Evolutionary conservation across 1,284 basidiomycete genomes (phyloP), one percentile per base, ranked within the genome.

Genomic region (Sporisorium iseilematis-ciliati): DNA sequence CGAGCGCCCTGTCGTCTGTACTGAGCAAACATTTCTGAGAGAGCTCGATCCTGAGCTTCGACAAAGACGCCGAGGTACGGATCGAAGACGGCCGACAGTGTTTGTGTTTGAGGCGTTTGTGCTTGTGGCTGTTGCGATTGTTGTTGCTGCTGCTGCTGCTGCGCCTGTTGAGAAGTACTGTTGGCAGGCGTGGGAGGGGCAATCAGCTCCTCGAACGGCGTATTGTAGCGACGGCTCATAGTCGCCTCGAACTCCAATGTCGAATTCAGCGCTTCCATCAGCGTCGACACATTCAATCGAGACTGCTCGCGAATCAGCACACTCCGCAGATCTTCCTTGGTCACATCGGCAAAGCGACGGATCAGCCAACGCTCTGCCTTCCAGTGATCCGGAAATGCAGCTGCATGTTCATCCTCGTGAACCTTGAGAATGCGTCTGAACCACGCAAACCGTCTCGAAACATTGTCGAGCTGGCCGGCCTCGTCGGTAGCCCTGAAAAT

Each of bases 391-490:
- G 78, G 53, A 55, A 84, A 84, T 3, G 80, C 81, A 16, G 71
- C 46, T 3, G 75, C 74, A 51, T 92, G 91, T 79, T 98, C 95
- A 20, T 92, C 90, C 77, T 97, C 94, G 84, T 97, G 93, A 7
- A 90, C 90, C 75, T 92, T 91, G 38, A 99, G 87, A n/a, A 96
- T 86, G n/a, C 95, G 89, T 23, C 92, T 88, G 87, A 98, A 98
- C 94, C 95, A 99, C 2, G 95, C 93, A 78, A 95, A 99, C 41
- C 97, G 90, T 18, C 96, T 89, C 0, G 93, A 90, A 6, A 98
- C 89, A 75, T 99, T 99, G 86, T 99, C 97, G 48, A 99, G 88
- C 84, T 97, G 94, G 1, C 96, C 97, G 0, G 97, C 90, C 89
- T 67, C 93, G 59, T 84, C 83, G 3, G 79, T 81, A 3, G 82